phyloP scores from a whole-genome alignment of 2,329 filamentous ascomycete species.

The Exserohilum rostratum region DNA sequence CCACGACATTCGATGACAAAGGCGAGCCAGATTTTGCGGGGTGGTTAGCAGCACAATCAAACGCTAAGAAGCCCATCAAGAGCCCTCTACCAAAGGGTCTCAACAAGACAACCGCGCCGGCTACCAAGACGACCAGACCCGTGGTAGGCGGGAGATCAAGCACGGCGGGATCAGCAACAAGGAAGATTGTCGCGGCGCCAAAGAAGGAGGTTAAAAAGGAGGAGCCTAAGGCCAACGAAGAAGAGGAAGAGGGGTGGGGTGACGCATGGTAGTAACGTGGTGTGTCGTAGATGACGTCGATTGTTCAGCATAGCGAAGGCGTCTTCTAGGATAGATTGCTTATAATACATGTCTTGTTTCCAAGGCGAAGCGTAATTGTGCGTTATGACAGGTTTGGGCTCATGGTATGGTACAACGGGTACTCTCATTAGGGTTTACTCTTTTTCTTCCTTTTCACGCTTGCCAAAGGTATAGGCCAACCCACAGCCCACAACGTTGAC shows the following conservation, averaged over 20 bases:
- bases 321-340: slow-evolving; percentile 6
- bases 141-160: slow-evolving; percentile 38
- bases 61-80: slow-evolving; percentile 67
- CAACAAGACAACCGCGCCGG: slow-evolving; percentile 59
- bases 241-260: slow-evolving; percentile 48
- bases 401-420: slow-evolving; percentile 11
- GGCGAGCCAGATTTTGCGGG: slow-evolving; percentile 94
- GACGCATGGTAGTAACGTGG: slow-evolving; percentile 43
- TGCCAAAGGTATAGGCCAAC: slow-evolving; percentile 59
- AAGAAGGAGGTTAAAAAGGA: slow-evolving; percentile 42
- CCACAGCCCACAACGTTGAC: slow-evolving; percentile 60
- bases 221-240: slow-evolving; percentile 50
- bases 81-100: slow-evolving; percentile 86
- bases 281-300: slow-evolving; percentile 1
- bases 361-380: background rate
- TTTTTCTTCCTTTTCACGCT: slow-evolving; percentile 46
- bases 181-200: slow-evolving; percentile 33
- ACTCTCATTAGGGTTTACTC: slow-evolving; percentile 3
- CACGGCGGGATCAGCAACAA: slow-evolving; percentile 39
- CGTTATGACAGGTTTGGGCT: background rate
- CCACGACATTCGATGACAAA: slow-evolving; percentile 74
- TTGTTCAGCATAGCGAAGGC: slow-evolving; percentile 18
- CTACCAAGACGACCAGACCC: slow-evolving; percentile 43
- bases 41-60: slow-evolving; percentile 86
- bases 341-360: slow-evolving; percentile 3